phyloP scores from a whole-genome alignment of 2,329 filamentous ascomycete genomes.

The Botrytis hyacinthi region DNA sequence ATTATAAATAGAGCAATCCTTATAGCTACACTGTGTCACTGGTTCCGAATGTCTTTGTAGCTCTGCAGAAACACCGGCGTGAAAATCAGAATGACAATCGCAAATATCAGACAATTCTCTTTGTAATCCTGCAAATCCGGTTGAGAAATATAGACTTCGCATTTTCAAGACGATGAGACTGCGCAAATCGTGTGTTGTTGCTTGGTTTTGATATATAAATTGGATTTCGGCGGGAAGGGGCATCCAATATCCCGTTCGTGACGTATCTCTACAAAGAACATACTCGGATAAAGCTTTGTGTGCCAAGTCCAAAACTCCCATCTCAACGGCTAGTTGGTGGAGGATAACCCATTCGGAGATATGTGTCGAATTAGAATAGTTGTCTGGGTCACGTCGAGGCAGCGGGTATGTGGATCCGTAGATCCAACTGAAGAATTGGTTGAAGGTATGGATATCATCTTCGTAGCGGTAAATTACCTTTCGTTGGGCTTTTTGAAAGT shows the following conservation, averaged over 20 bases:
- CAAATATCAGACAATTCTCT: background rate
- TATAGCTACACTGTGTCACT: background rate
- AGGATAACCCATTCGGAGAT: slow-evolving; percentile 16
- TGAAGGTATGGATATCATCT: slow-evolving; percentile 10
- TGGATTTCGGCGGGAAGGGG: slow-evolving; percentile 1
- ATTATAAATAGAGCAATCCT: background rate
- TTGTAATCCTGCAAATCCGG: background rate
- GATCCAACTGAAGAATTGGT: slow-evolving; percentile 12
- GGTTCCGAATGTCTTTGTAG: background rate
- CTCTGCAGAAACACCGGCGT: background rate
- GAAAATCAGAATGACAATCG: background rate
- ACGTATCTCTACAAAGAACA: background rate
- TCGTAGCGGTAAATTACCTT: background rate
- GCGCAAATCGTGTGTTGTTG: background rate
- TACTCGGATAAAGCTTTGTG: background rate
- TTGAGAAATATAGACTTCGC: background rate
- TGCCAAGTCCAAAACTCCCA: slow-evolving; percentile 7
- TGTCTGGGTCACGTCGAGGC: background rate
- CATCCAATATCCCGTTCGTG: background rate
- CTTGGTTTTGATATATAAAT: background rate
- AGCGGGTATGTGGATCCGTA: background rate
- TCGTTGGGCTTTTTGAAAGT: background rate
- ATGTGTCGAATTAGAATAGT: background rate
- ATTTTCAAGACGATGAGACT: background rate
- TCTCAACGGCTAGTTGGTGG: background rate